These are phyloP conservation scores for cucumber (Cucumis sativus) DNA, from an alignment of 306 rosid species.

Conservation along the genomic window DNA sequence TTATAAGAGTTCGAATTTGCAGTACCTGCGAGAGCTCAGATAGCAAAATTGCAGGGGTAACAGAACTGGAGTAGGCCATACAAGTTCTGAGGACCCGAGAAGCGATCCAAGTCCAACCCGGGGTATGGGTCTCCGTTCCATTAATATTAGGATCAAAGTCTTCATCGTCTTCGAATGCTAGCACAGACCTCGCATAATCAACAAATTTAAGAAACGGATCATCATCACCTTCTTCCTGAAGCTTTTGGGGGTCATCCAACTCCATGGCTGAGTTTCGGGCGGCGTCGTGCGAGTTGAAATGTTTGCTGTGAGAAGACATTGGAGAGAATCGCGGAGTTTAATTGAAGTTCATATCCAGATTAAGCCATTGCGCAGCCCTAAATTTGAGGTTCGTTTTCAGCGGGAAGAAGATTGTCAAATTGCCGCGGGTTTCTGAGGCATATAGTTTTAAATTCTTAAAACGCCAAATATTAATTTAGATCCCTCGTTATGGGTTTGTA, in stretches of 20 bases:
- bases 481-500: no score
- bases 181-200: constrained; percentile 50
- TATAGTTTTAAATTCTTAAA: no score
- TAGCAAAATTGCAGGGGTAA: constrained; percentile 74
- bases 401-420: background rate
- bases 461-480: no score
- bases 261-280: constrained; percentile 33
- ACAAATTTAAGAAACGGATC: constrained; percentile 65
- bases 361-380: background rate
- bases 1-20: background rate
- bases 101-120: constrained; percentile 76
- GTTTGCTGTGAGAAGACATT: background rate
- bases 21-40: constrained; percentile 70
- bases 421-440: background rate
- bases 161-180: constrained; percentile 32
- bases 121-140: constrained; percentile 16
- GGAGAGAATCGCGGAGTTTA: background rate
- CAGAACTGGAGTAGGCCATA: constrained; percentile 68
- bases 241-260: constrained; percentile 17
- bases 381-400: background rate
- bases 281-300: background rate
- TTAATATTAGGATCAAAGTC: constrained; percentile 21
- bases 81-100: constrained; percentile 76
- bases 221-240: constrained; percentile 23
- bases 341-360: background rate